Evolutionary conservation across 2,329 filamentous ascomycete species (phyloP).

Genomic region (Paramyrothecium sp.): DNA sequence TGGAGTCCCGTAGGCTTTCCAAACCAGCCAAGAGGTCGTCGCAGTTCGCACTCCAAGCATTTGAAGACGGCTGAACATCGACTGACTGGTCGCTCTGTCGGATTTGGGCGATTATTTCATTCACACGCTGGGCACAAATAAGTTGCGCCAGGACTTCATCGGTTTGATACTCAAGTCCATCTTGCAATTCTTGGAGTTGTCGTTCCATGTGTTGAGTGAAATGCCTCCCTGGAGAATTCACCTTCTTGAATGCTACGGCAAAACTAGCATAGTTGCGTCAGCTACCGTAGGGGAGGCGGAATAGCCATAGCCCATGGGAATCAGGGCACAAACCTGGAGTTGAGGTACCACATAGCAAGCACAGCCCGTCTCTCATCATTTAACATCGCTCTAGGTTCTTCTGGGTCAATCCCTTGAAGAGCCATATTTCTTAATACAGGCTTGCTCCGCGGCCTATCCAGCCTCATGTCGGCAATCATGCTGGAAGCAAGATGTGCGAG

Average conservation of each 20-base stretch:
- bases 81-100: conserved; percentile 8
- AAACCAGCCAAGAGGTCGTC: conserved; percentile 8
- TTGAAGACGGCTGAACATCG: conserved; percentile 8
- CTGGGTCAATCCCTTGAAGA: conserved; percentile 6
- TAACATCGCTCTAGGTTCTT: conserved; percentile 3
- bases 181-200: conserved; percentile 7
- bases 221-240: conserved; percentile 9
- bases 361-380: conserved; percentile 11
- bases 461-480: conserved; percentile 10
- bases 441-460: conserved; percentile 6
- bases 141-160: conserved; percentile 8
- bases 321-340: conserved; percentile 7
- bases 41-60: conserved; percentile 6
- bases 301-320: background rate
- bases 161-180: conserved; percentile 6
- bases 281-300: background rate
- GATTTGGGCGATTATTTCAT: conserved; percentile 9
- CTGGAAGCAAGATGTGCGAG: conserved; percentile 10
- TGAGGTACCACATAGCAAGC: conserved; percentile 11
- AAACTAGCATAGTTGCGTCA: conserved; percentile 3
- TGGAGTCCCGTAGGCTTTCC: conserved; percentile 1
- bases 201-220: conserved; percentile 10
- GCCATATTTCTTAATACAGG: conserved; percentile 5
- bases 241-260: conserved; percentile 8
- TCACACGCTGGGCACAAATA: conserved; percentile 7